Conservation (phyloP, 768 basidiomycete genomes). For the Boletus reticuloceps region DNA sequence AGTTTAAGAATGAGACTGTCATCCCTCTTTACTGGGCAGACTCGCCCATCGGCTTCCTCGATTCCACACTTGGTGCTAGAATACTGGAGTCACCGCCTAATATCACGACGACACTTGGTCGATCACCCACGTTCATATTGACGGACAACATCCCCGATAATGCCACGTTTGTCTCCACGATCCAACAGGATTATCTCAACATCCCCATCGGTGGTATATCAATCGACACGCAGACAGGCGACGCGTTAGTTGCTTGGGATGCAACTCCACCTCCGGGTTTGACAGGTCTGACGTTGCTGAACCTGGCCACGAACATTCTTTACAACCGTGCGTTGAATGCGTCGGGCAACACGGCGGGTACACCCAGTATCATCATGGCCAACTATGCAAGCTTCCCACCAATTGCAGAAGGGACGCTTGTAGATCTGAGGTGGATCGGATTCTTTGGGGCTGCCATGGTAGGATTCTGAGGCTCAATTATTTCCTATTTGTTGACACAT, state of each 20-base stretch:
- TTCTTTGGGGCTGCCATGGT: slow-evolving; percentile 78
- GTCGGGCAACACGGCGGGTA: slow-evolving; percentile 36
- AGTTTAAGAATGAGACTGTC: slow-evolving; percentile 35
- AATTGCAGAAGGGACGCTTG: slow-evolving; percentile 51
- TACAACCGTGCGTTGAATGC: slow-evolving; percentile 61
- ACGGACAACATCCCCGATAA: slow-evolving; percentile 51
- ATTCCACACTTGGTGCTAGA: slow-evolving; percentile 31
- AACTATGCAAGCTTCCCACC: slow-evolving; percentile 59
- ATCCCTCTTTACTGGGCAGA: slow-evolving; percentile 56
- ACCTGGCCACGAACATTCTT: slow-evolving; percentile 64
- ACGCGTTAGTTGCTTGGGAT: slow-evolving; percentile 70
- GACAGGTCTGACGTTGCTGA: slow-evolving; percentile 60
- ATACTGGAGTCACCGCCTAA: slow-evolving; percentile 56
- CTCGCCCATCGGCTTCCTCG: slow-evolving; percentile 38
- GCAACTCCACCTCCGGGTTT: slow-evolving; percentile 56
- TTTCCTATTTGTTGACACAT: background rate
- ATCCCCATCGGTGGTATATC: slow-evolving; percentile 70
- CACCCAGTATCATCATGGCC: slow-evolving; percentile 54
- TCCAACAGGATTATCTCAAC: slow-evolving; percentile 50
- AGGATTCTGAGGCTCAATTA: slow-evolving; percentile 7
- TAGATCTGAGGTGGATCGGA: slow-evolving; percentile 68
- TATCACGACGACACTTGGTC: slow-evolving; percentile 46
- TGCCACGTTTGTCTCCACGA: slow-evolving; percentile 53
- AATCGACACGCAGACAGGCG: slow-evolving; percentile 46
- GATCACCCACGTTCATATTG: slow-evolving; percentile 32